These are phyloP conservation scores for Radiomyces spectabilis DNA, from an alignment of 192 early-diverging fungal genomes.

Conservation along the genomic window DNA sequence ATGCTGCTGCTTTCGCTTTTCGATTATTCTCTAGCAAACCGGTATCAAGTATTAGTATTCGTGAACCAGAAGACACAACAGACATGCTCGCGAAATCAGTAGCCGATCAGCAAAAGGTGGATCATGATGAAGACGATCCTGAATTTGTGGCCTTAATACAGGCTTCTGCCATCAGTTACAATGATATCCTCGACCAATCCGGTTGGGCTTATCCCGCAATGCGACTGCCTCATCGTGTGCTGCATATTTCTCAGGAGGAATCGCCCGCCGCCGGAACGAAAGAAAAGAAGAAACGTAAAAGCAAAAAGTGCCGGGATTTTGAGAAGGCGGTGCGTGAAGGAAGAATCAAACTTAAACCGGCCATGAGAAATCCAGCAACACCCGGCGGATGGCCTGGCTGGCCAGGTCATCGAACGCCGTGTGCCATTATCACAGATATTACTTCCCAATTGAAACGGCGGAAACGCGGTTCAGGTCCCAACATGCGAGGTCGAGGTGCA, in stretches of 20 bases:
- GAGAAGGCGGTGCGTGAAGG: constrained; percentile 10
- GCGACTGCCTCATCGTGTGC: constrained; percentile 6
- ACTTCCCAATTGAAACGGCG: too few species aligned
- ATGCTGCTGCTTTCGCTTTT: constrained; percentile 9
- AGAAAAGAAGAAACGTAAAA: constrained; percentile 14
- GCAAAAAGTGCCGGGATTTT: constrained; percentile 17
- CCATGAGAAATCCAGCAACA: constrained; percentile 19
- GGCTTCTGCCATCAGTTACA: constrained; percentile 1
- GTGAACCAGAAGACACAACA: not conserved
- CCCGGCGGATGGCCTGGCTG: constrained; percentile 26
- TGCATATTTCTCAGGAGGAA: constrained; percentile 1
- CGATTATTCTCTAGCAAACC: constrained; percentile 12
- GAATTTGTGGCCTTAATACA: constrained; percentile 4
- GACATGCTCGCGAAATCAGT: constrained; percentile 6
- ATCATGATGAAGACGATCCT: constrained; percentile 20
- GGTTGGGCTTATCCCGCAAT: constrained; percentile 3
- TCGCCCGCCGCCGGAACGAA: not conserved
- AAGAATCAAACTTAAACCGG: constrained; percentile 1
- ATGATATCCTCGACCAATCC: constrained; percentile 21
- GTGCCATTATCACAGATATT: constrained; percentile 18
- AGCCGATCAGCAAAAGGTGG: constrained; percentile 10
- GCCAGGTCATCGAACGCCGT: constrained; percentile 12
- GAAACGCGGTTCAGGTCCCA: too few species aligned
- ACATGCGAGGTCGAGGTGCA: not conserved
- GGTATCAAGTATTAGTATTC: constrained; percentile 13